Percentiles rank a stretch among this genome's conserved stretches.
Conservation (phyloP, 2,329 filamentous ascomycete genomes). For the Botrytis pseudocinerea region DNA sequence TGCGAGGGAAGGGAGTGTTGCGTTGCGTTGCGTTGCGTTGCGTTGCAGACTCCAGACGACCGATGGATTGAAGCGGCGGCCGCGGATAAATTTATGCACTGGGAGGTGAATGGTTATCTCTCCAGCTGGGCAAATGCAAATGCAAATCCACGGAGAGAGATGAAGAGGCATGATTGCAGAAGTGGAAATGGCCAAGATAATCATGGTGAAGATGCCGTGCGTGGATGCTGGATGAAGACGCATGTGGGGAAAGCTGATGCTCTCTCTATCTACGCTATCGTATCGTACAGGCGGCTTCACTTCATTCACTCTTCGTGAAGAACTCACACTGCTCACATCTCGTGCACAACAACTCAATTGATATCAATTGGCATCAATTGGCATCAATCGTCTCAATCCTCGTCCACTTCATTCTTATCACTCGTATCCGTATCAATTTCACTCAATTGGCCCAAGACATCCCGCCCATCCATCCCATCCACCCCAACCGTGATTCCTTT, state of each 20-base stretch:
- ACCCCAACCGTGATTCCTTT: background rate
- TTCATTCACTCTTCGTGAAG: background rate
- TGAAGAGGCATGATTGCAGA: background rate
- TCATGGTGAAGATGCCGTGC: no score
- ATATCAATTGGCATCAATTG: background rate
- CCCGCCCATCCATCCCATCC: background rate
- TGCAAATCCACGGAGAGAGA: background rate
- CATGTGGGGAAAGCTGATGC: slow-evolving; percentile 1
- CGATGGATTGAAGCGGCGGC: slow-evolving; percentile 13
- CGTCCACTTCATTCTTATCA: slow-evolving; percentile 3
- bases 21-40: no score
- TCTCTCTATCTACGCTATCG: background rate
- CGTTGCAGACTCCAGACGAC: no score
- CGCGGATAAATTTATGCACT: slow-evolving; percentile 18
- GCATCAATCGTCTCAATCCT: background rate
- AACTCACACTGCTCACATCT: background rate
- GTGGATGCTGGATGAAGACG: background rate
- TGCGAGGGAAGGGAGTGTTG: background rate
- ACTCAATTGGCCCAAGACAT: slow-evolving; percentile 19
- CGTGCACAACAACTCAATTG: background rate
- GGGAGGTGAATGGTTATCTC: background rate
- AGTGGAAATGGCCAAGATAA: slow-evolving; percentile 2
- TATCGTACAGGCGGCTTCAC: background rate
- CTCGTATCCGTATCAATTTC: slow-evolving; percentile 19
- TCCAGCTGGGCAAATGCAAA: background rate